Percentiles rank a stretch among this genome's conserved stretches.
Evolutionary conservation across 176 grass and related monocot genomes (phyloP).

Genomic region (Carex littledalei): DNA sequence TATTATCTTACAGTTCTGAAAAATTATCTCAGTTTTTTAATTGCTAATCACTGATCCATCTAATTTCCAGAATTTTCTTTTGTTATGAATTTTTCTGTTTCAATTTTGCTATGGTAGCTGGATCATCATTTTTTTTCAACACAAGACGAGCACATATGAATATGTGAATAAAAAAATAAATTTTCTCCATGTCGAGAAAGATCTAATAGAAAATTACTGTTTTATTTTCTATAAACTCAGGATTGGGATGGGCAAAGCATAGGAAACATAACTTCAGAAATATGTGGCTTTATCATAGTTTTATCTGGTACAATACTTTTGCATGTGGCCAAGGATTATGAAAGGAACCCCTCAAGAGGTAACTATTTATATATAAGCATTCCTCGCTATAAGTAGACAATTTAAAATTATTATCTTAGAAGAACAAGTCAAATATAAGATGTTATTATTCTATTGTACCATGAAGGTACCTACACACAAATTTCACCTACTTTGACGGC

Average conservation of each 20-base stretch:
- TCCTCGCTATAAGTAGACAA: neutral
- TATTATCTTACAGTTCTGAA: neutral
- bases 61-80: neutral
- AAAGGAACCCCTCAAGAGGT: slow-evolving; percentile 63
- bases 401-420: slow-evolving; percentile 17
- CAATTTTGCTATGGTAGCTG: neutral
- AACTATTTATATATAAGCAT: slow-evolving; percentile 27
- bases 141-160: neutral
- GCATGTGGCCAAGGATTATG: slow-evolving; percentile 89
- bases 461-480: slow-evolving; percentile 61
- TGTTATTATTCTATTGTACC: neutral
- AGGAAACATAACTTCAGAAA: slow-evolving; percentile 86
- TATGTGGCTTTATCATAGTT: slow-evolving; percentile 90
- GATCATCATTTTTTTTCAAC: slow-evolving; percentile 5
- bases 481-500: slow-evolving; percentile 70
- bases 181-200: neutral
- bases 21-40: neutral
- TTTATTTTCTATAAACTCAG: slow-evolving; percentile 29
- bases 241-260: slow-evolving; percentile 85
- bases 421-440: neutral
- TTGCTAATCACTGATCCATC: neutral
- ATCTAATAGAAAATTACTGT: neutral
- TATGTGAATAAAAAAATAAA: slow-evolving; percentile 7
- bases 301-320: slow-evolving; percentile 85
- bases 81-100: neutral